A percentile compares a stretch with the other conserved stretches of the same genome.
phyloP scores from a whole-genome alignment of 352 stramenopile genomes.

The Globisporangium polare region DNA sequence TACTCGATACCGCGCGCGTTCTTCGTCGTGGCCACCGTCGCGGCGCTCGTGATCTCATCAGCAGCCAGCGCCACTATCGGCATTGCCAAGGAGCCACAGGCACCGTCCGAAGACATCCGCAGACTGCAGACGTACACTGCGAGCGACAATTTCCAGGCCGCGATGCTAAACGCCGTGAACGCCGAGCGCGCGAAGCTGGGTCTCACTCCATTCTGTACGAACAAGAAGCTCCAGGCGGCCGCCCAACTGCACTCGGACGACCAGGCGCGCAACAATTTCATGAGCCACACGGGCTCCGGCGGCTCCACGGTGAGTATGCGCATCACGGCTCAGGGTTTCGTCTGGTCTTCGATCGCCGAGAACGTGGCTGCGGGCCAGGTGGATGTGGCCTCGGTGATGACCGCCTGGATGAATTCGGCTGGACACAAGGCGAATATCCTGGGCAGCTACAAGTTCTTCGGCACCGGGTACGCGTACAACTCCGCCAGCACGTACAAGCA shows the following conservation, averaged over 20 bases:
- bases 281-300: slow-evolving; percentile 28
- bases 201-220: slow-evolving; percentile 13
- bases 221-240: slow-evolving; percentile 28
- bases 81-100: background rate
- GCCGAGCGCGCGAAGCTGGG: slow-evolving; percentile 9
- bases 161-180: slow-evolving; percentile 20
- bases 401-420: slow-evolving; percentile 17
- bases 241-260: slow-evolving; percentile 27
- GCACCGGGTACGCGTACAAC: slow-evolving; percentile 45
- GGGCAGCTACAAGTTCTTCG: slow-evolving; percentile 24
- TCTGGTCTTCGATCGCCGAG: slow-evolving; percentile 17
- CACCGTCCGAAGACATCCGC: background rate
- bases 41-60: background rate
- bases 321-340: slow-evolving; percentile 21
- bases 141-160: slow-evolving; percentile 6
- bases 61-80: background rate
- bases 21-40: background rate
- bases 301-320: slow-evolving; percentile 17
- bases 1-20: background rate
- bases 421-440: slow-evolving; percentile 19
- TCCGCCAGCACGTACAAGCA: slow-evolving; percentile 23
- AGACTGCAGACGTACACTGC: background rate
- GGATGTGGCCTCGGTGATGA: slow-evolving; percentile 17
- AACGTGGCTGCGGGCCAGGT: slow-evolving; percentile 23
- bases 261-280: slow-evolving; percentile 23